Conservation (phyloP, 345 rosid genomes). For the Nasturtium officinale region DNA sequence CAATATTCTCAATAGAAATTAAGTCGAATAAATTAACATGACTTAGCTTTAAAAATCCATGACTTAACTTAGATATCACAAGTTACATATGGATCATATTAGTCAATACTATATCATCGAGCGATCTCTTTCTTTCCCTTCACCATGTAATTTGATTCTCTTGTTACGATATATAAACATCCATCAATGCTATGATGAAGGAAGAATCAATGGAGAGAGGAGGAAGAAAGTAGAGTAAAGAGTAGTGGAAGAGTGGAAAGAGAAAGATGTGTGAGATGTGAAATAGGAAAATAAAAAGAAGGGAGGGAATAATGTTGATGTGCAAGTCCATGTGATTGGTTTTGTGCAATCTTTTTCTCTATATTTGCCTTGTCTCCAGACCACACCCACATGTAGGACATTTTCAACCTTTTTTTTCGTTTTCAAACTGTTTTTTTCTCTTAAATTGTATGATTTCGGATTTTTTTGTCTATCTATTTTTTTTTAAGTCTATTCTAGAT, state of each 20-base stretch:
- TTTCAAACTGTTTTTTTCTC: not conserved
- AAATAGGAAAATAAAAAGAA: not conserved
- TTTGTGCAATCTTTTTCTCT: slow-evolving; percentile 26
- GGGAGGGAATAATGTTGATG: slow-evolving; percentile 32
- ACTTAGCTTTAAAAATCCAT: not conserved
- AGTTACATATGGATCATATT: not conserved
- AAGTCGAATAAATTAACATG: not conserved
- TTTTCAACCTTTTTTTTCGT: not conserved
- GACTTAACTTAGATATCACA: not conserved
- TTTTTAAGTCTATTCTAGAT: not conserved
- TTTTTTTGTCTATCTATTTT: not conserved
- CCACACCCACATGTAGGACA: slow-evolving; percentile 35
- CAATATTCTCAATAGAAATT: not conserved
- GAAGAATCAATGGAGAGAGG: not conserved
- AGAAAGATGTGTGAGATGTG: not conserved
- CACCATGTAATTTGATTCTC: not conserved
- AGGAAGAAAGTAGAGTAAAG: not conserved
- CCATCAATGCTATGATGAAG: not conserved
- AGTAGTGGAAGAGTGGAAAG: slow-evolving; percentile 4
- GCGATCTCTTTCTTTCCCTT: not conserved
- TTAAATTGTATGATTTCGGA: not conserved
- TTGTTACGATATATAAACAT: not conserved
- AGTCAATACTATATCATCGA: not conserved
- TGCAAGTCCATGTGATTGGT: slow-evolving; percentile 39
- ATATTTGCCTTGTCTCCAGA: slow-evolving; percentile 28